A percentile compares a stretch with the other conserved stretches of the same genome.
These are phyloP conservation scores for Aspergillus sp. DNA, from an alignment of 2,329 filamentous ascomycete genomes.

Conservation along the genomic window DNA sequence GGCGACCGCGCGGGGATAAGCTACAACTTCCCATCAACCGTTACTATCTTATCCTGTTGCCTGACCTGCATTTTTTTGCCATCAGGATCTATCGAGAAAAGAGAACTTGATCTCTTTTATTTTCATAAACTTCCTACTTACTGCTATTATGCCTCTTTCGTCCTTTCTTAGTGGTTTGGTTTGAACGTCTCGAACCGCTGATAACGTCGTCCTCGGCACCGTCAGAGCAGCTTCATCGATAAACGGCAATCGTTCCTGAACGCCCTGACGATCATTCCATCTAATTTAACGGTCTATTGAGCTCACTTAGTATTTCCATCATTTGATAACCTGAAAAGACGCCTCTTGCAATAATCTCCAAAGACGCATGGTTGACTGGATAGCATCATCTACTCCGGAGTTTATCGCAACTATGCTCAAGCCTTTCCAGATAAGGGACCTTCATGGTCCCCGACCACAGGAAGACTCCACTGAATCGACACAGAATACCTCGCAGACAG, in stretches of 20 bases:
- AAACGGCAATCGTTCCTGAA: too few species aligned
- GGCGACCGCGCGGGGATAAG: background rate
- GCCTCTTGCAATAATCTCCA: background rate
- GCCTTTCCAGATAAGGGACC: conserved; percentile 35
- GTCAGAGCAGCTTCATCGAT: too few species aligned
- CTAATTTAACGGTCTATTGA: too few species aligned
- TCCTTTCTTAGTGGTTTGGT: too few species aligned
- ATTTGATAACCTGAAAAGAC: too few species aligned
- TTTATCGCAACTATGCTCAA: conserved; percentile 27
- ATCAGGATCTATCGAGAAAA: background rate
- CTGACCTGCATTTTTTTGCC: conserved; percentile 6
- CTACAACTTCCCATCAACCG: background rate
- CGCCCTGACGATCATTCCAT: too few species aligned
- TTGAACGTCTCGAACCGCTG: too few species aligned
- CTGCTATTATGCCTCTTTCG: too few species aligned
- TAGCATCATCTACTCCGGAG: conserved; percentile 7
- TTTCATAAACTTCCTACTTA: too few species aligned
- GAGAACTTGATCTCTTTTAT: too few species aligned
- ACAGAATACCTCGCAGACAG: background rate
- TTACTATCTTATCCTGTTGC: conserved; percentile 19
- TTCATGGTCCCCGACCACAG: conserved; percentile 19
- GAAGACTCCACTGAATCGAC: conserved; percentile 9
- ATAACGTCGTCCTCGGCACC: too few species aligned
- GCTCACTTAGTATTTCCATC: too few species aligned
- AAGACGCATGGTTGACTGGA: background rate